Evolutionary conservation across 441 rosid species (phyloP).

Genomic region (Populus trichocarpa): DNA sequence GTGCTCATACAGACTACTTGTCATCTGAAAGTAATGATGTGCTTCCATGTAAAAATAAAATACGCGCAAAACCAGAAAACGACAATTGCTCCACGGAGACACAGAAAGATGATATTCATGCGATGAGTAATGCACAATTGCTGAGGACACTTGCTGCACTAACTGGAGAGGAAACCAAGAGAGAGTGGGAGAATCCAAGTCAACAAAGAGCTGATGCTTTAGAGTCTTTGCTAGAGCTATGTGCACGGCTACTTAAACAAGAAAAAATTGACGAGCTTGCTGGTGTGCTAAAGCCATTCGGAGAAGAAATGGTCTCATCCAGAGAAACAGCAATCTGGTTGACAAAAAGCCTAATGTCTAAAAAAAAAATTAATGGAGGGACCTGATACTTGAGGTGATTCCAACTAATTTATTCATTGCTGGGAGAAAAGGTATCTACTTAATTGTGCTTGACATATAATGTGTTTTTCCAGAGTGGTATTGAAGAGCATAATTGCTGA

Average conservation of each 20-base stretch:
- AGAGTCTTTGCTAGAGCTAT: constrained; percentile 84
- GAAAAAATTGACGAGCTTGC: constrained; percentile 79
- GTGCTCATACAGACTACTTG: constrained; percentile 21
- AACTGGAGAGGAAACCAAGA: constrained; percentile 42
- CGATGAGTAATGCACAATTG: constrained; percentile 30
- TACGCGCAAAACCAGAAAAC: constrained; percentile 23
- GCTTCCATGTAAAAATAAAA: constrained; percentile 21
- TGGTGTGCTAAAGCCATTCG: constrained; percentile 84
- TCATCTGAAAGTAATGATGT: constrained; percentile 30
- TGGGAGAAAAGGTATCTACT: constrained; percentile 10
- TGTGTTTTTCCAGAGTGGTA: constrained; percentile 26
- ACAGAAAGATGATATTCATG: constrained; percentile 35
- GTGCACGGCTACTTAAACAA: constrained; percentile 82
- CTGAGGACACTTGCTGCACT: constrained; percentile 49
- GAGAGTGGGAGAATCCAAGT: constrained; percentile 43
- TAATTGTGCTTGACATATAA: constrained; percentile 16
- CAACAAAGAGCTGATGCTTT: constrained; percentile 84
- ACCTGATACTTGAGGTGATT: constrained; percentile 29
- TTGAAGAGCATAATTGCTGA: constrained; percentile 24
- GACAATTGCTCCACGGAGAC: constrained; percentile 12
- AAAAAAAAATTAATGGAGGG: constrained; percentile 53
- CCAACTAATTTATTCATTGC: constrained; percentile 26
- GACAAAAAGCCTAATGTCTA: constrained; percentile 85
- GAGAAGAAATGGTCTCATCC: constrained; percentile 85
- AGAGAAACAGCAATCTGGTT: constrained; percentile 98